Base-by-base conservation (phyloP, 2,329 filamentous ascomycete genomes). In the Neonectria punicea region DNA sequence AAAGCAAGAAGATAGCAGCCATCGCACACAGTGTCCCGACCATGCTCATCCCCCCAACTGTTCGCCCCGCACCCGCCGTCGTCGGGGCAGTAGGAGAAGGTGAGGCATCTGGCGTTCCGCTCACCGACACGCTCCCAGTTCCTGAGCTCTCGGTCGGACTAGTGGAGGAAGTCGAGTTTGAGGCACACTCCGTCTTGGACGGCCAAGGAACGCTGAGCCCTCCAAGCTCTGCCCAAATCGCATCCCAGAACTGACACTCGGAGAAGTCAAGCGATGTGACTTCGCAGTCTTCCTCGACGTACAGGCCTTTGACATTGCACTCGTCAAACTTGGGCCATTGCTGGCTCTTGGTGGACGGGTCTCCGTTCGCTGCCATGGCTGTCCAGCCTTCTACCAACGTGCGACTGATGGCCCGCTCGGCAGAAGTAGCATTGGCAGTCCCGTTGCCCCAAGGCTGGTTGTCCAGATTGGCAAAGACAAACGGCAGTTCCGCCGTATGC, bases 231-330 rank as follows among this genome's bases (percentile, higher is more conserved):
- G 8, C 61, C 58, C 62, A 70, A 18, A 72, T 58, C 4, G 20
- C 51, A 53, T 70, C 70, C 69, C 67, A 72, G 30, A 72, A 66
- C 39, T 65, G 32, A 28, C 68, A 72, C 58, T 70, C 68, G 4
- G 50, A 58, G 55, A 65, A 69, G 34, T 67, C 67, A 1, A 68
- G 28, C 13, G 34, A 25, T 3, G 30, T 18, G 2, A 43, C 30
- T 7, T 32, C 30, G 9, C 51, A 53, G 6, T 13, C 43, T 10
- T 59, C 55, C 22, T 58, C 22, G 1, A 66, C 20, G 6, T 32
- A 32, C 11, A 66, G 34, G 3, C 63, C 59, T 8, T 20, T 13
- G 11, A 14, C 22, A 1, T 44, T 5, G 20, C 49, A 59, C 1
- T 47, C 25, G 11, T 61, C 51, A 34, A 68, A 68, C 28, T 32